Evolutionary conservation across 805 yeast species (phyloP).

Genomic region (Suhomyces kilbournensis): DNA sequence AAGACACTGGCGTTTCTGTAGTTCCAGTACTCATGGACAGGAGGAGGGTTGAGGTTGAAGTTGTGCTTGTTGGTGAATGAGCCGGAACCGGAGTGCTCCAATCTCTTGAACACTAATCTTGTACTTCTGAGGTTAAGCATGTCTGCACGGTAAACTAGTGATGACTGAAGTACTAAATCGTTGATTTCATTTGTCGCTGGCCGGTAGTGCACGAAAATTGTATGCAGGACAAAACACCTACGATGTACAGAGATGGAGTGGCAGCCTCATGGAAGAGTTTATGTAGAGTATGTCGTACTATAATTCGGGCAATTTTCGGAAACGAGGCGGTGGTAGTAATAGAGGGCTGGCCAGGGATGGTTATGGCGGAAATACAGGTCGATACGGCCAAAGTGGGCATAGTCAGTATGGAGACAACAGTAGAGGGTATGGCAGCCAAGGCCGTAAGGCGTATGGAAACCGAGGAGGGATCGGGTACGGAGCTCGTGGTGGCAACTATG

Average conservation of each 20-base stretch:
- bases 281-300: constrained; percentile 4
- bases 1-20: constrained; percentile 34
- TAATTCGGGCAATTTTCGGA: constrained; percentile 4
- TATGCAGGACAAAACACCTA: constrained; percentile 22
- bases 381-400: not conserved
- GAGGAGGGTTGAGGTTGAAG: constrained; percentile 44
- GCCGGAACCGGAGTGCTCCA: constrained; percentile 26
- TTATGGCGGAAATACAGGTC: not conserved
- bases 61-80: constrained; percentile 41
- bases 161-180: not conserved
- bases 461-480: not conserved
- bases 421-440: not conserved
- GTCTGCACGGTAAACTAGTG: constrained; percentile 3
- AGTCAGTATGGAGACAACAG: not conserved
- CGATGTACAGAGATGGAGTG: not conserved
- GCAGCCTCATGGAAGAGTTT: not conserved
- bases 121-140: constrained; percentile 29
- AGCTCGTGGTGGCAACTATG: not conserved
- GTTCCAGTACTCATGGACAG: constrained; percentile 45
- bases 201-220: constrained; percentile 11
- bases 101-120: constrained; percentile 25
- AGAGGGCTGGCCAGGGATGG: not conserved
- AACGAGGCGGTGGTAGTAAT: constrained; percentile 1
- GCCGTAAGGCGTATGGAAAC: not conserved
- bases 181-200: constrained; percentile 7